Evolutionary conservation across 2,329 filamentous ascomycete species (phyloP), one percentile per base, ranked within the genome.

Genomic region (Escovopsis sp.): DNA sequence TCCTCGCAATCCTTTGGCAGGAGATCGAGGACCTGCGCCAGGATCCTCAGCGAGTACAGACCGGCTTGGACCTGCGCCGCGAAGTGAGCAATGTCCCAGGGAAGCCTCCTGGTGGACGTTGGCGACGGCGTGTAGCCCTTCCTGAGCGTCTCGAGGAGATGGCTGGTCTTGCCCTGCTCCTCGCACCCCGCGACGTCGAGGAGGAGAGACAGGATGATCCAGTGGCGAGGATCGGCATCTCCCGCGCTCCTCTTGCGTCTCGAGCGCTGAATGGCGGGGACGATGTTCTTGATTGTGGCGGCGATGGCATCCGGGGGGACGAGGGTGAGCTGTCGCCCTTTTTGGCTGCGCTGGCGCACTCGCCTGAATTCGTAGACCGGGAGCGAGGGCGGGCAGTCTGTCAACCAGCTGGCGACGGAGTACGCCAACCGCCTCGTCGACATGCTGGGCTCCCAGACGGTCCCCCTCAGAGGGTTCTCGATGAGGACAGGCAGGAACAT

Each of bases 401-500:
- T 47, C 8, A 41, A 44, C 42, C 44, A 53, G 20, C 41, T 39
- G 15, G 74, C 53, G 7, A 73, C 47, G 1, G 72, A 70, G 51
- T 79, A 81, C 2, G 70, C 74, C 16, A 79, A 48, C 37, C 63
- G 63, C 12, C 76, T 64, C 29, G 75, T 60, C 7, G 53, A 42
- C 24, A 61, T 64, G 42, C 72, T 72, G 43, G 69, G 61, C 41
- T 67, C 64, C 75, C 76, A 79, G 13, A 72, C 71, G 50, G 68
- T 77, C 35, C 67, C 66, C 27, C 68, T 66, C n/a, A 56, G 52
- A 14, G 70, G 68, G 43, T 67, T 70, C 47, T 81, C 76, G 9
- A 77, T 60, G 0, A 86, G 56, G 16, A 79, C 66, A 0, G 80
- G 78, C 1, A 87, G 65, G 53, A 81, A 88, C 11, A 84, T 67